These are phyloP conservation scores for Alternaria gaisen DNA, from an alignment of 2,329 filamentous ascomycete species.

Conservation along the genomic window DNA sequence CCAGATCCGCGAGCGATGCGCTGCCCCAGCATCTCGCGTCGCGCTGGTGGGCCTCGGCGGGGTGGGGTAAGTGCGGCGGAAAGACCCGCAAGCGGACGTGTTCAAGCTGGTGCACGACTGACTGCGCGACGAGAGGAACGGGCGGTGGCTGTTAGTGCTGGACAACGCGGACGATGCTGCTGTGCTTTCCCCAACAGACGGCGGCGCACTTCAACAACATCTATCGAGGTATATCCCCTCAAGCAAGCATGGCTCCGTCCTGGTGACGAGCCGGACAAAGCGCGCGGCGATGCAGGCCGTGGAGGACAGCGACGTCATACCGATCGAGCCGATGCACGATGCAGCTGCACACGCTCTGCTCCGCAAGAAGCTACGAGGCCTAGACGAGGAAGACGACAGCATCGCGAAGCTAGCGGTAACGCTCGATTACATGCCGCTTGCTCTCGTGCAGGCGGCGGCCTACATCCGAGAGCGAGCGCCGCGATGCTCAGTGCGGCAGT, in stretches of 20 bases:
- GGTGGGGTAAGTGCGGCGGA: constrained; percentile 8
- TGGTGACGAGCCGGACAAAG: constrained; percentile 24
- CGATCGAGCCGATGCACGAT: constrained; percentile 21
- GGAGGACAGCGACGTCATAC: constrained; percentile 9
- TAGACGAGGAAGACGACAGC: background rate
- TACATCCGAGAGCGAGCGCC: no score
- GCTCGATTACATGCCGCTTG: constrained; percentile 48
- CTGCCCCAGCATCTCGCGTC: constrained; percentile 26
- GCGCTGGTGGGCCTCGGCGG: constrained; percentile 19
- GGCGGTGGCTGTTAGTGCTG: no score
- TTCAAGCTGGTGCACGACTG: constrained; percentile 6
- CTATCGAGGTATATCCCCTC: no score
- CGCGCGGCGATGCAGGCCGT: constrained; percentile 20
- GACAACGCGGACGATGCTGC: no score
- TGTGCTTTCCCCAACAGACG: no score
- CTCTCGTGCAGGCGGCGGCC: constrained; percentile 46
- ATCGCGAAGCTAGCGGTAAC: constrained; percentile 17
- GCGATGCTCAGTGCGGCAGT: no score
- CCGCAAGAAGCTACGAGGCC: constrained; percentile 17
- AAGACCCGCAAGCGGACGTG: background rate
- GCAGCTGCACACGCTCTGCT: constrained; percentile 9
- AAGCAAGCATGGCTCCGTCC: constrained; percentile 20
- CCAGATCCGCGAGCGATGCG: constrained; percentile 40
- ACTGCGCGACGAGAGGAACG: background rate
- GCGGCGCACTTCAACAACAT: no score